Conservation (phyloP, 805 yeast species). For the Ogataea methylovora region DNA sequence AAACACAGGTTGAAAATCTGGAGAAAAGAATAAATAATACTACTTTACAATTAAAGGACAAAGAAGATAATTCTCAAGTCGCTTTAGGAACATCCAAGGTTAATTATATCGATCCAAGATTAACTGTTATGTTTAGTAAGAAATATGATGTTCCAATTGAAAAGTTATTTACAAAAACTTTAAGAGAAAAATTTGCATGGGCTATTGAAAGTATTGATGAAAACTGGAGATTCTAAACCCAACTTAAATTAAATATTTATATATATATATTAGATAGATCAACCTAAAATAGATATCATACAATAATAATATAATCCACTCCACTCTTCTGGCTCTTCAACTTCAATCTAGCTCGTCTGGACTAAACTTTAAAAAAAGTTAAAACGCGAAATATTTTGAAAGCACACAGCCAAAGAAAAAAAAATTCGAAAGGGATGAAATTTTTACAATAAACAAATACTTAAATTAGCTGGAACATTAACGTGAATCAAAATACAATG, state of each 20-base stretch:
- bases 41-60: conserved; percentile 74
- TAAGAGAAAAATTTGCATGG: conserved; percentile 92
- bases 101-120: conserved; percentile 91
- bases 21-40: conserved; percentile 67
- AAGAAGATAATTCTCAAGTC: conserved; percentile 90
- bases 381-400: no score
- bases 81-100: conserved; percentile 89
- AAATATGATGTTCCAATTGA: conserved; percentile 85
- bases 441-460: no score
- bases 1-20: conserved; percentile 60
- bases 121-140: conserved; percentile 84
- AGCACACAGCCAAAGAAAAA: no score
- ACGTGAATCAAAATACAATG: no score
- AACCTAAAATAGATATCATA: no score
- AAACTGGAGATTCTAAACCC: conserved; percentile 67
- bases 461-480: no score
- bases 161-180: conserved; percentile 82
- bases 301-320: no score
- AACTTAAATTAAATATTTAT: neutral
- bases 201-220: conserved; percentile 88
- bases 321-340: no score
- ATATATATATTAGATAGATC: neutral
- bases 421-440: no score
- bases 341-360: no score
- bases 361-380: no score